Base-by-base conservation (phyloP, 371 early-diverging fungal genomes). In the Funneliformis caledonium region DNA sequence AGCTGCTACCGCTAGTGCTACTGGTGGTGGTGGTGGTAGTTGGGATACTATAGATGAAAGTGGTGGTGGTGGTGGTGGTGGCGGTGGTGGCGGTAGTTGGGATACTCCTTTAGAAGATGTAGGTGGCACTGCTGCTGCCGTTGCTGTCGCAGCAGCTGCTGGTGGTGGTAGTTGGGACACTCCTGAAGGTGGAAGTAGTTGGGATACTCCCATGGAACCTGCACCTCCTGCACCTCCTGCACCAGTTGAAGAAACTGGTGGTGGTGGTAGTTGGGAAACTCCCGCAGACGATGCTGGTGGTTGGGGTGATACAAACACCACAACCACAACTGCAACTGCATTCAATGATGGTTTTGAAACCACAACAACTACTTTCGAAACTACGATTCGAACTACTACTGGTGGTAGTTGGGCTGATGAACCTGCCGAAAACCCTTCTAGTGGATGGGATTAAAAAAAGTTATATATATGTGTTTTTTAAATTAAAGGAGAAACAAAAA, bases 1-100 rank as follows among this genome's bases (percentile, higher is more conserved):
- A n/a, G 80, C 77, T 14, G 74, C 26, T 8, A 60, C 76, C 4
- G 61, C 52, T 81, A 75, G 73, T 37, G 42, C 79, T 56, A 67
- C 82, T 56, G 81, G 73, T 62, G 16, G 19, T 43, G 37, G 37
- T 37, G 37, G 37, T 37, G 37, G 37, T 31, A 14, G 11, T 14
- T 67, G 67, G 67, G 67, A 67, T 31, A 67, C 16, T 14, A 33
- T 12, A 33, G 67, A 33, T 11, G 7, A 37, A n/a, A 37, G 2
- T 37, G 37, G 37, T 37, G 37, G 37, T 56, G 81, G 73, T 62
- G 16, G 19, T 43, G 37, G 37, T 37, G 37, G 37, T 37, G 37
- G 37, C 4, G 2, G 37, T 37, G 37, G 37, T 2, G 2, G 37
- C 3, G 37, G 37, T 61, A 26, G 62, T 22, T 61, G 62, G 62